Conservation (phyloP, 345 rosid genomes). For the Gossypium australe region DNA sequence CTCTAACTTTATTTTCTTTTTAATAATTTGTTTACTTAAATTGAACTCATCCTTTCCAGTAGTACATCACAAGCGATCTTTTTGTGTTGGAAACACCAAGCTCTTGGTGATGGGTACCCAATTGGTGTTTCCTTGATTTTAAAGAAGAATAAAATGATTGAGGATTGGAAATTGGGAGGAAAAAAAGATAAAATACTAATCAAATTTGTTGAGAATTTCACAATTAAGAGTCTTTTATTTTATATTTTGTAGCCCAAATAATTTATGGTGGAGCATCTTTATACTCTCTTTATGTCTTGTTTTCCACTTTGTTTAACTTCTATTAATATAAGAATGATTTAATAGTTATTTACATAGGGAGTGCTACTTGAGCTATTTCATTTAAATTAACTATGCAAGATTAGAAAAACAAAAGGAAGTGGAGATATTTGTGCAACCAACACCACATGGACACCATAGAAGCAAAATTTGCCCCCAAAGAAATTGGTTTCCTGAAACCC, state of each 20-base stretch:
- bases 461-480: background rate
- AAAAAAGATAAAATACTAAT: background rate
- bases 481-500: background rate
- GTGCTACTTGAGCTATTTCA: background rate
- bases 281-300: background rate
- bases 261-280: background rate
- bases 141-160: slow-evolving; percentile 23
- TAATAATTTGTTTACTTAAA: slow-evolving; percentile 9
- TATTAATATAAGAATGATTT: too few relatives aligned
- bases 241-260: background rate
- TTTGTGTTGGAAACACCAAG: background rate
- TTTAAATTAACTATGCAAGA: background rate
- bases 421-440: background rate
- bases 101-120: slow-evolving; percentile 20
- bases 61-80: slow-evolving; percentile 25
- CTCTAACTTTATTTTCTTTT: background rate
- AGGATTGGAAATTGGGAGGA: background rate
- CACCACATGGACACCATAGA: background rate
- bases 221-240: background rate
- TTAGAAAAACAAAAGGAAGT: too few relatives aligned
- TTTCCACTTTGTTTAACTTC: background rate
- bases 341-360: too few relatives aligned
- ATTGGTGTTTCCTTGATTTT: slow-evolving; percentile 19
- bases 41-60: slow-evolving; percentile 20
- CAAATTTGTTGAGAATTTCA: background rate